Evolutionary conservation across 352 stramenopile species (phyloP).

Genomic region (Thalassiosira tumida): DNA sequence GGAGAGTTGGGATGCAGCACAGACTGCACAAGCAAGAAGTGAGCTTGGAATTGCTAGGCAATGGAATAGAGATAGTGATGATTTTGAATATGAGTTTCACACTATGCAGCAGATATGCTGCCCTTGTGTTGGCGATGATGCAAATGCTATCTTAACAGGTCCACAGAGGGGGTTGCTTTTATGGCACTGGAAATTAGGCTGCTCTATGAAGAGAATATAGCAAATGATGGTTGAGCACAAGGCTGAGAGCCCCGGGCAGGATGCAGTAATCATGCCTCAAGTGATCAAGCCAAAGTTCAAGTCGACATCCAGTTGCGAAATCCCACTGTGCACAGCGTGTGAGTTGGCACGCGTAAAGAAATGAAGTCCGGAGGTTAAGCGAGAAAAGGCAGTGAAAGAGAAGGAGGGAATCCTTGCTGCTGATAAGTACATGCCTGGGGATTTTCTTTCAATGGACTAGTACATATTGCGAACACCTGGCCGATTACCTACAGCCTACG

Average conservation of each 20-base stretch:
- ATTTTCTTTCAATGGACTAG: slow-evolving; percentile 70
- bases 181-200: slow-evolving; percentile 73
- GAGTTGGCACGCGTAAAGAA: not conserved
- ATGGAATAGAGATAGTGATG: not conserved
- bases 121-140: slow-evolving; percentile 16
- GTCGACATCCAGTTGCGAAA: not conserved
- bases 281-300: slow-evolving; percentile 9
- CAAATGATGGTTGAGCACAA: slow-evolving; percentile 37
- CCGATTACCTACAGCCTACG: slow-evolving; percentile 63
- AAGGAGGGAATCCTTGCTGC: not conserved
- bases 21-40: not conserved
- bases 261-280: not conserved
- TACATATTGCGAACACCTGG: slow-evolving; percentile 47
- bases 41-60: not conserved
- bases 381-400: not conserved
- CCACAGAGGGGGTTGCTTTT: slow-evolving; percentile 75
- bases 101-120: not conserved
- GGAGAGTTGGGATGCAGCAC: not conserved
- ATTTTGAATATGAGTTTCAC: slow-evolving; percentile 11
- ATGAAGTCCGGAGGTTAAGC: not conserved
- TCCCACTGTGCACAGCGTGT: slow-evolving; percentile 6
- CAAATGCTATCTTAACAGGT: slow-evolving; percentile 76
- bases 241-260: not conserved
- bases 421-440: slow-evolving; percentile 52
- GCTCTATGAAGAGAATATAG: slow-evolving; percentile 32